These are phyloP conservation scores for Termitomyces sp. DNA, from an alignment of 768 basidiomycete genomes.

Conservation along the genomic window DNA sequence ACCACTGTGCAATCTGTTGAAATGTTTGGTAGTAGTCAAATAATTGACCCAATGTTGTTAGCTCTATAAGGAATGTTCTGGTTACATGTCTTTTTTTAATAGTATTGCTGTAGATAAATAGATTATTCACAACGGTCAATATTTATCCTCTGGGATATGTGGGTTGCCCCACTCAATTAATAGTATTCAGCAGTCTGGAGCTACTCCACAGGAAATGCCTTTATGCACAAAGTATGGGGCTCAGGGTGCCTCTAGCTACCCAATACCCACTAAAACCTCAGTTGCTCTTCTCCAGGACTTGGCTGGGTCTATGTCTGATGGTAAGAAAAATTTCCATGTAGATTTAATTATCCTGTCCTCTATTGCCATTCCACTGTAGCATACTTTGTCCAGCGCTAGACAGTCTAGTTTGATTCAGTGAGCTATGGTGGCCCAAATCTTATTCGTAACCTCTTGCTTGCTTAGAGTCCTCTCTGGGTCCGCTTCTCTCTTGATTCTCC, in stretches of 20 bases:
- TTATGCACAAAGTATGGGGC: neutral
- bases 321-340: neutral
- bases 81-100: too few species aligned
- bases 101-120: too few species aligned
- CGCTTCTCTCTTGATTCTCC: neutral
- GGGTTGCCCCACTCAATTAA: neutral
- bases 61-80: too few species aligned
- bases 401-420: neutral
- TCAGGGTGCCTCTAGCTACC: slow-evolving; percentile 30
- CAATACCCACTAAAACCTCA: slow-evolving; percentile 24
- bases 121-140: neutral
- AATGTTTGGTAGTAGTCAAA: too few species aligned
- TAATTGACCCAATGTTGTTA: too few species aligned
- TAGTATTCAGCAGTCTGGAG: neutral
- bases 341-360: neutral
- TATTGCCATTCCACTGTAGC: neutral
- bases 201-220: neutral
- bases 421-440: neutral
- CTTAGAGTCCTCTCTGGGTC: neutral
- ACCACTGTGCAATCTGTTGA: too few species aligned
- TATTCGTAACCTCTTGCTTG: neutral
- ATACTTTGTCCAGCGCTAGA: neutral
- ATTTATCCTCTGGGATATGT: neutral
- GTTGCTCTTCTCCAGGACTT: neutral
- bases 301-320: neutral